Evolutionary conservation across 768 basidiomycete genomes (phyloP), one percentile per base, ranked within the genome.

Genomic region (Phaeotremella fagi): DNA sequence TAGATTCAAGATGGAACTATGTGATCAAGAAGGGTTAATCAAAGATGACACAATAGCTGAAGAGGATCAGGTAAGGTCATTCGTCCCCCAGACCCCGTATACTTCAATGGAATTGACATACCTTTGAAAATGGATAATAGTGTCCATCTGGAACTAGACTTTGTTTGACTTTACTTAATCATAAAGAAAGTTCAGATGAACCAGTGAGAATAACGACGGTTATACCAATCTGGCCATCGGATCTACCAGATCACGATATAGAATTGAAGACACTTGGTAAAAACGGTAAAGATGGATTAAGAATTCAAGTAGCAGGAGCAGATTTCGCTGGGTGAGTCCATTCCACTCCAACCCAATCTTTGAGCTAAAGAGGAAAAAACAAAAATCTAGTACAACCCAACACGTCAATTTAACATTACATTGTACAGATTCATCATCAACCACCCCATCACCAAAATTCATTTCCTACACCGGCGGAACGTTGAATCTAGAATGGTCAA

Each of bases 261-360:
- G 59, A 27, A 35, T 52, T 57, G 16, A 56, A 55, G 16, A 48
- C 66, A 0, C 51, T 67, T 22, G 62, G 60, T 15, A 56, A 59
- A 28, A 60, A 61, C 14, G 64, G 66, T 6, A 47, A 60, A 46
- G 62, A 65, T 12, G 73, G 72, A 18, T 24, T 70, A 27, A 62
- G 63, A 22, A 60, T 75, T 38, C 59, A 48, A 24, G 65, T 73
- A 1, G 44, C 52, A n/a, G 75, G 73, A n/a, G 49, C 60, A 18
- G 65, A 66, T 4, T 75, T 70, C 52, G 70, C 70, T 11, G 73
- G 65, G 74, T 74, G 50, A 57, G 74, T 59, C 38, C 5, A 14
- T 33, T 15, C 31, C 14, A 18, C 9, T 38, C 47, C 18, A 4
- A 31, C 37, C 24, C 18, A 24, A 23, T n/a, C n/a, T n/a, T n/a